These are phyloP conservation scores for Claviceps sp. DNA, from an alignment of 2,329 filamentous ascomycete genomes.

Conservation along the genomic window DNA sequence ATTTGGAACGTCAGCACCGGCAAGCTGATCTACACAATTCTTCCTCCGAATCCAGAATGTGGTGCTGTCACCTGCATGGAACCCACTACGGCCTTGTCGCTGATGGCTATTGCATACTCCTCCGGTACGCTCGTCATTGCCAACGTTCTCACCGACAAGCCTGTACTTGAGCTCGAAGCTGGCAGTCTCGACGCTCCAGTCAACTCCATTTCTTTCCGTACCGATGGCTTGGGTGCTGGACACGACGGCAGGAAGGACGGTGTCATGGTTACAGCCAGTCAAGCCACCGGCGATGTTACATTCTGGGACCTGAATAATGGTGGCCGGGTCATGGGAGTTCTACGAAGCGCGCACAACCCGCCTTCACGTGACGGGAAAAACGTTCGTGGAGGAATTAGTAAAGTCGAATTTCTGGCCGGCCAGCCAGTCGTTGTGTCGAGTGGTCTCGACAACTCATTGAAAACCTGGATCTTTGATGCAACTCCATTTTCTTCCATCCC, in stretches of 20 bases:
- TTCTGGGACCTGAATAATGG: constrained; percentile 93
- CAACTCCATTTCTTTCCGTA: constrained; percentile 78
- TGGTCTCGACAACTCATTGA: constrained; percentile 84
- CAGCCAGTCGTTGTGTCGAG: constrained; percentile 85
- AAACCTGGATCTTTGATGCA: constrained; percentile 94
- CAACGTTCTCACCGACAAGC: constrained; percentile 67
- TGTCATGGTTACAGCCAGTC: constrained; percentile 84
- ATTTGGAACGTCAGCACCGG: constrained; percentile 95
- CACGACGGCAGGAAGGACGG: constrained; percentile 74
- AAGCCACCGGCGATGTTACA: constrained; percentile 71
- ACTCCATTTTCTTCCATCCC: constrained; percentile 79
- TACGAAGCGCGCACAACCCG: constrained; percentile 79
- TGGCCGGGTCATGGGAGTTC: constrained; percentile 70
- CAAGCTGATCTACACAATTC: constrained; percentile 80
- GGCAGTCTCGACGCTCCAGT: constrained; percentile 53
- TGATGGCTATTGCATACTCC: constrained; percentile 79
- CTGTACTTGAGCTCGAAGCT: constrained; percentile 54
- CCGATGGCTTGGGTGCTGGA: constrained; percentile 76
- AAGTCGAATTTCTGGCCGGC: constrained; percentile 75
- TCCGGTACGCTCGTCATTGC: constrained; percentile 68
- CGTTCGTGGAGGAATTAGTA: constrained; percentile 69
- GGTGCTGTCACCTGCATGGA: constrained; percentile 81
- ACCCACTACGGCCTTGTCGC: constrained; percentile 67
- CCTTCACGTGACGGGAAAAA: constrained; percentile 39
- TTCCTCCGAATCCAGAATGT: constrained; percentile 57